phyloP scores from a whole-genome alignment of 2,329 filamentous ascomycete genomes.

The Neonectria punicea region DNA sequence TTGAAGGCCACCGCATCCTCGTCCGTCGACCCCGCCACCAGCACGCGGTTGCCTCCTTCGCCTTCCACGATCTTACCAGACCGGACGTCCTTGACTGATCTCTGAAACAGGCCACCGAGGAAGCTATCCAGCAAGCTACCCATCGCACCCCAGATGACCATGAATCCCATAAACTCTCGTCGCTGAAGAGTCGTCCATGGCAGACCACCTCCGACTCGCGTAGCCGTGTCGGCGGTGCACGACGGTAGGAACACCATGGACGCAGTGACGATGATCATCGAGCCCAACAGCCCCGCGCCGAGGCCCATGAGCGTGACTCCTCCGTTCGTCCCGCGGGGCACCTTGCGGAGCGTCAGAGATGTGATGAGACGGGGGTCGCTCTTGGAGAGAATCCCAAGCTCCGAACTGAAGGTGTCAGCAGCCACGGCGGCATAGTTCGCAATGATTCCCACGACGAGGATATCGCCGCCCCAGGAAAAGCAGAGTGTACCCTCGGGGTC shows the following conservation, averaged over 20 bases:
- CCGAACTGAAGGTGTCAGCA: conserved; percentile 94
- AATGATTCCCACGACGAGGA: conserved; percentile 73
- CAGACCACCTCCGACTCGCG: conserved; percentile 53
- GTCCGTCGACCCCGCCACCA: conserved; percentile 54
- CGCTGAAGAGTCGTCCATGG: conserved; percentile 62
- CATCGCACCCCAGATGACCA: conserved; percentile 78
- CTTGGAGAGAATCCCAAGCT: conserved; percentile 89
- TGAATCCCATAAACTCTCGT: conserved; percentile 60
- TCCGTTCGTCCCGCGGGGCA: conserved; percentile 93
- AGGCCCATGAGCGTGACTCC: conserved; percentile 84
- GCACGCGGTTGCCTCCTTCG: conserved; percentile 72
- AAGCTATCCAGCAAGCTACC: conserved; percentile 90
- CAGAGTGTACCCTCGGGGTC: conserved; percentile 59
- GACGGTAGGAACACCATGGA: conserved; percentile 76
- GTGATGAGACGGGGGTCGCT: conserved; percentile 86
- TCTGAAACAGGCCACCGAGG: conserved; percentile 85
- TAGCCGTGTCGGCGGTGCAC: conserved; percentile 60
- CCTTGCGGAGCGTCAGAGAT: conserved; percentile 76
- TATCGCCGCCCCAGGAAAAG: conserved; percentile 70
- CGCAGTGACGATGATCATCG: conserved; percentile 74
- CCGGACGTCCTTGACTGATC: conserved; percentile 84
- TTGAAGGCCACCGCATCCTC: conserved; percentile 41
- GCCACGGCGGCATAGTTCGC: conserved; percentile 91
- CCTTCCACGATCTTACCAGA: conserved; percentile 92
- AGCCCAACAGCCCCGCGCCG: conserved; percentile 77